Percentiles rank a stretch among this genome's conserved stretches.
phyloP scores from a whole-genome alignment of 805 yeast genomes.

The Hanseniaspora clermontiae region DNA sequence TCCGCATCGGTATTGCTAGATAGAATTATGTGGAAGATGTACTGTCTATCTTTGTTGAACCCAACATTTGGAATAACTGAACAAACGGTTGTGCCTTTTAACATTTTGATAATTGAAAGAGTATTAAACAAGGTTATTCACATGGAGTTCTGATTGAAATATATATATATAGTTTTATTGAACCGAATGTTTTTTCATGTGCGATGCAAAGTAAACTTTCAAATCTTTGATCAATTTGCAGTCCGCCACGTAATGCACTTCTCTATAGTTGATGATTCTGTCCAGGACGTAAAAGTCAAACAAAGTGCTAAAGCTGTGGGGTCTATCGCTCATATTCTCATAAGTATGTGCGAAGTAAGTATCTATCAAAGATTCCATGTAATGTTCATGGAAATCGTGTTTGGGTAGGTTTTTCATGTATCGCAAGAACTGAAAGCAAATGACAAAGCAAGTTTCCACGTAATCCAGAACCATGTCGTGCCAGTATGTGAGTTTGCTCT shows the following conservation, averaged over 20 bases:
- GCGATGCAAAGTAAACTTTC: not conserved
- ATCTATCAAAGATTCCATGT: not conserved
- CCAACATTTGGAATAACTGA: conserved; percentile 31
- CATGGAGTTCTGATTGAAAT: not conserved
- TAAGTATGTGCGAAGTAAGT: not conserved
- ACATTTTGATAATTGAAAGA: conserved; percentile 54
- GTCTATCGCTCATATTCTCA: not conserved
- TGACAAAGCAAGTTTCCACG: not conserved
- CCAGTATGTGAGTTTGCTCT: not conserved
- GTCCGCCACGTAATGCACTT: not conserved
- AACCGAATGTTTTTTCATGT: not conserved
- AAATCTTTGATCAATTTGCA: not conserved
- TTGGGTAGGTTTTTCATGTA: not conserved
- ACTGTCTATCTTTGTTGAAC: conserved; percentile 37
- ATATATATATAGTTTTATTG: not conserved
- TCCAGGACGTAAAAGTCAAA: not conserved
- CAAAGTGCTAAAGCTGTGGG: not conserved
- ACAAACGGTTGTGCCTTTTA: conserved; percentile 52
- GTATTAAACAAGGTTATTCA: conserved; percentile 48
- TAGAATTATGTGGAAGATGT: conserved; percentile 46
- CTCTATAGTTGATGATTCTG: not conserved
- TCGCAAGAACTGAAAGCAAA: not conserved
- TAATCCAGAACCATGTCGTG: not conserved
- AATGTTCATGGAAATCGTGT: not conserved
- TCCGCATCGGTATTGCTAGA: conserved; percentile 46